Evolutionary conservation across 176 grass and related monocot species (phyloP).

Genomic region (Carex kokanica): DNA sequence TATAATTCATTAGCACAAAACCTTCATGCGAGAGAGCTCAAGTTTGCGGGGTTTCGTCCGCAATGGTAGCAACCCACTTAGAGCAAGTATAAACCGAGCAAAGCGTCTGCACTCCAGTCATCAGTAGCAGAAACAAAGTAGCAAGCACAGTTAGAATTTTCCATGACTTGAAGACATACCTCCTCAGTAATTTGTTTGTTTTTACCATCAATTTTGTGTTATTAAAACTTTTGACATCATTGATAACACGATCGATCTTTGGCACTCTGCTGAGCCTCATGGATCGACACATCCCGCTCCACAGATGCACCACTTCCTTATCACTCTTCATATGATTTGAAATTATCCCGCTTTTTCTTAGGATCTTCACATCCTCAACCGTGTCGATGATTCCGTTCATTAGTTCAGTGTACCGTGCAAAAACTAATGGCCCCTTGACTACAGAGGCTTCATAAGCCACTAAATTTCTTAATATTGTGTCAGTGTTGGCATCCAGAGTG

Average conservation of each 20-base stretch:
- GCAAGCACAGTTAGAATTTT: constrained; percentile 64
- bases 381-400: constrained; percentile 81
- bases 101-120: constrained; percentile 65
- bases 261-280: constrained; percentile 56
- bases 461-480: constrained; percentile 58
- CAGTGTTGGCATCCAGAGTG: constrained; percentile 55
- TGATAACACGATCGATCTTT: constrained; percentile 43
- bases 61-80: constrained; percentile 52
- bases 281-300: constrained; percentile 69
- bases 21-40: background rate
- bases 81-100: constrained; percentile 80
- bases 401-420: constrained; percentile 71
- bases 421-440: constrained; percentile 50
- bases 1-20: no score
- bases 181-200: constrained; percentile 53
- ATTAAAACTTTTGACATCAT: constrained; percentile 58
- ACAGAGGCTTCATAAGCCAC: constrained; percentile 64
- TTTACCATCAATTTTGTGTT: constrained; percentile 57
- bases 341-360: constrained; percentile 50
- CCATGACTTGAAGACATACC: constrained; percentile 81
- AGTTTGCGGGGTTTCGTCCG: background rate
- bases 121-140: constrained; percentile 52
- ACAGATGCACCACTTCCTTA: constrained; percentile 44
- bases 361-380: constrained; percentile 51
- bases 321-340: constrained; percentile 82